phyloP scores from a whole-genome alignment of 75 land plant genomes.

The Pinus tabuliformis region DNA sequence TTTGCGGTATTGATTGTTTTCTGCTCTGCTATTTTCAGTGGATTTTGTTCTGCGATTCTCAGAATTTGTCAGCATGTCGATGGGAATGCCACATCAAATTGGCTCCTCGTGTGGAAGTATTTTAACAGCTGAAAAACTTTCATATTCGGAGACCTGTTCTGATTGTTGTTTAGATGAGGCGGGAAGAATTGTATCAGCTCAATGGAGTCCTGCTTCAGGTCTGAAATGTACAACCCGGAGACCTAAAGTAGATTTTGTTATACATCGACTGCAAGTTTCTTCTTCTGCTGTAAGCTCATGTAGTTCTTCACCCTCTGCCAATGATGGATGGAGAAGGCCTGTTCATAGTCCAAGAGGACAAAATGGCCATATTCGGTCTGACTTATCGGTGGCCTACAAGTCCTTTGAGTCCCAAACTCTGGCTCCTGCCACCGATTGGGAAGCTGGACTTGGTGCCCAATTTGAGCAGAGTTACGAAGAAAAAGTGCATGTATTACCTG shows the following conservation, averaged over 20 bases:
- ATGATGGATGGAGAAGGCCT: not conserved
- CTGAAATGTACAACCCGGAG: slow-evolving; percentile 20
- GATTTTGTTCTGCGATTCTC: too few species aligned
- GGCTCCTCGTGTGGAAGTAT: too few species aligned
- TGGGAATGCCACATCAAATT: too few species aligned
- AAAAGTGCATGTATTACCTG: slow-evolving; percentile 1
- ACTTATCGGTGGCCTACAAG: slow-evolving; percentile 55
- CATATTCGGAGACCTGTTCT: not conserved
- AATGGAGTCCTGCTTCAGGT: slow-evolving; percentile 24
- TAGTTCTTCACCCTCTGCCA: slow-evolving; percentile 21
- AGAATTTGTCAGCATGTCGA: too few species aligned
- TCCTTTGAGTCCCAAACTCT: slow-evolving; percentile 21
- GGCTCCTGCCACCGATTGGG: slow-evolving; percentile 7
- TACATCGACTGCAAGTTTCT: not conserved
- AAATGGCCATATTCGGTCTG: slow-evolving; percentile 22
- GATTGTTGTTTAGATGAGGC: not conserved
- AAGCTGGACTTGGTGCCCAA: not conserved
- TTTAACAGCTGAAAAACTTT: too few species aligned
- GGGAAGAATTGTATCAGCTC: slow-evolving; percentile 16
- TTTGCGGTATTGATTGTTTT: too few species aligned
- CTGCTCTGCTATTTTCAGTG: too few species aligned
- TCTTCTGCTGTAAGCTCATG: slow-evolving; percentile 56
- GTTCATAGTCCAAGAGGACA: not conserved
- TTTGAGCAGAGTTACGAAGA: slow-evolving; percentile 12
- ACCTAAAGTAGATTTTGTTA: slow-evolving; percentile 2